Conservation (phyloP, 1,284 basidiomycete genomes). For the Pisolithus thermaeus region DNA sequence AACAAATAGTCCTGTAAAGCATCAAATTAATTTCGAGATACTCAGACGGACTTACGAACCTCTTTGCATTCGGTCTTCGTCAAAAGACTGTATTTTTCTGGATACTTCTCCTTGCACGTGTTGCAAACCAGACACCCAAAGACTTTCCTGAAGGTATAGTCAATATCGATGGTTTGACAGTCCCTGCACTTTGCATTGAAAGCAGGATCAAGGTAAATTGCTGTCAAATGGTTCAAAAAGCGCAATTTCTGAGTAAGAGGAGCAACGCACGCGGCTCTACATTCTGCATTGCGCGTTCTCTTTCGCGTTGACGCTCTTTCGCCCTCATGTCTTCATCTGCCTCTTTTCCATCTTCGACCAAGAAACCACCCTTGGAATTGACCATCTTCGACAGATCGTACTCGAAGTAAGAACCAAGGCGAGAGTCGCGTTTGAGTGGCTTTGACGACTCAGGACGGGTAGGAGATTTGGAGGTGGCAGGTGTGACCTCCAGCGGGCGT, state of each 20-base stretch:
- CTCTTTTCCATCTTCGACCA: conserved; percentile 80
- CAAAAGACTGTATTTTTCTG: conserved; percentile 90
- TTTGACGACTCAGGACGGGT: conserved; percentile 44
- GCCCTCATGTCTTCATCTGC: conserved; percentile 58
- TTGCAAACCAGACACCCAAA: conserved; percentile 86
- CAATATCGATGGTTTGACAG: conserved; percentile 81
- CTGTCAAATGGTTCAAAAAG: conserved; percentile 29
- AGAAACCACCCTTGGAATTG: conserved; percentile 90
- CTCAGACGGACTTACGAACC: conserved; percentile 35
- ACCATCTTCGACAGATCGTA: conserved; percentile 97
- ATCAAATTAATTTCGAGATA: conserved; percentile 3
- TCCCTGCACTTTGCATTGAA: conserved; percentile 80
- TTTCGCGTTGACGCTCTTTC: conserved; percentile 74
- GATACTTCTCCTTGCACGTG: conserved; percentile 81
- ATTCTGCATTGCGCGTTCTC: conserved; percentile 60
- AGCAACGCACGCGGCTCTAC: conserved; percentile 60
- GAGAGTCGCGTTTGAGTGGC: conserved; percentile 63
- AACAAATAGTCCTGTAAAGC: conserved; percentile 74
- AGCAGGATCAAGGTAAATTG: conserved; percentile 59
- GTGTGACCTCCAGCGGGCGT: conserved; percentile 43
- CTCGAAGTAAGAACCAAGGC: conserved; percentile 85
- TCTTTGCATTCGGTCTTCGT: conserved; percentile 99
- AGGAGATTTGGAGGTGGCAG: conserved; percentile 54
- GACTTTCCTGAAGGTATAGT: conserved; percentile 73
- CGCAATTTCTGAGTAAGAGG: background rate